Evolutionary conservation across 768 basidiomycete species (phyloP).

Genomic region (Trametes maxima): DNA sequence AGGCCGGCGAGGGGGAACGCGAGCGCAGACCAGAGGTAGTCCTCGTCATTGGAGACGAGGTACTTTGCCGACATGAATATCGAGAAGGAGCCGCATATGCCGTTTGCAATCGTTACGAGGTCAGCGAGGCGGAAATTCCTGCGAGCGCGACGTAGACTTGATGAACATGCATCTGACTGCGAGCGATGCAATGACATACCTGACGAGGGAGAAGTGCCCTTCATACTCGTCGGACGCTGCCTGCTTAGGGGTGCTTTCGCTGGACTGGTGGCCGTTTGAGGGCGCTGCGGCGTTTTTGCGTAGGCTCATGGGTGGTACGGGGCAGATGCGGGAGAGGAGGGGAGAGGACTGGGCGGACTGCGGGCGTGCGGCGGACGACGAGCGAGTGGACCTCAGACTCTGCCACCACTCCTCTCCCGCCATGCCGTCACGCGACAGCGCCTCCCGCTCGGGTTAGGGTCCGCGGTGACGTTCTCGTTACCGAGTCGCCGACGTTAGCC

Average conservation of each 20-base stretch:
- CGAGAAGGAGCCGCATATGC: conserved; percentile 95
- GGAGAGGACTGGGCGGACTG: neutral
- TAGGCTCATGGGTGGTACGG: conserved; percentile 46
- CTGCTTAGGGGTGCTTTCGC: conserved; percentile 30
- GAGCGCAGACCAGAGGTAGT: conserved; percentile 86
- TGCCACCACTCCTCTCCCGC: neutral
- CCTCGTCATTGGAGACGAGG: conserved; percentile 75
- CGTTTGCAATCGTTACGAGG: conserved; percentile 98
- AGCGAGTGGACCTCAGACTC: conserved; percentile 12
- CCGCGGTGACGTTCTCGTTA: neutral
- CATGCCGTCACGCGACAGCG: conserved; percentile 24
- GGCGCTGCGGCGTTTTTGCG: conserved; percentile 45
- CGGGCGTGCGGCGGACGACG: conserved; percentile 7
- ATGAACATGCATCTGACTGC: neutral
- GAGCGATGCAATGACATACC: conserved; percentile 48
- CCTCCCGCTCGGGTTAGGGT: conserved; percentile 14
- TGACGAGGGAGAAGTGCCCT: conserved; percentile 96
- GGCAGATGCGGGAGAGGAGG: neutral
- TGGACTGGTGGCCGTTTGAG: conserved; percentile 27
- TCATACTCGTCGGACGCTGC: conserved; percentile 87
- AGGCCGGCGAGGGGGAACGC: conserved; percentile 89
- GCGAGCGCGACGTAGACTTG: conserved; percentile 4
- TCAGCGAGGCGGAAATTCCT: conserved; percentile 99
- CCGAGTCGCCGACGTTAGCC: too few relatives aligned
- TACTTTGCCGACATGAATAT: conserved; percentile 93